phyloP scores from a whole-genome alignment of 2,329 filamentous ascomycete species.

The Incumbomyces delicatus region DNA sequence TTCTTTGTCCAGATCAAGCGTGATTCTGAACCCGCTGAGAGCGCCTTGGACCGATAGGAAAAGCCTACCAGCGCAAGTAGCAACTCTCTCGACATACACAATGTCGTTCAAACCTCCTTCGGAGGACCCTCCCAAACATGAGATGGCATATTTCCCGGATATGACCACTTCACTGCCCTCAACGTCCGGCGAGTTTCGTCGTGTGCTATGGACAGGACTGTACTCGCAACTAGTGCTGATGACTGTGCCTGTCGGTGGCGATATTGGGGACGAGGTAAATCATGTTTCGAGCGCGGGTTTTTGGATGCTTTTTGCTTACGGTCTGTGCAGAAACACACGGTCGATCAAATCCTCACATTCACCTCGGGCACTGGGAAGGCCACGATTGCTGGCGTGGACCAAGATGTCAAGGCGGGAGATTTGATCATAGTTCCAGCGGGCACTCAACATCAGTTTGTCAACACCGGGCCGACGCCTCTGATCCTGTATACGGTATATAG shows the following conservation, averaged over 20 bases:
- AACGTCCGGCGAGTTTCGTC: conserved; percentile 49
- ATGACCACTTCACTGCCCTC: conserved; percentile 46
- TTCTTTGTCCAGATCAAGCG: no score
- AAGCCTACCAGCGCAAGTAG: background rate
- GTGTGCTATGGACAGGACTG: conserved; percentile 53
- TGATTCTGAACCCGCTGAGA: no score
- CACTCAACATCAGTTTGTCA: conserved; percentile 57
- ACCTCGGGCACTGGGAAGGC: conserved; percentile 50
- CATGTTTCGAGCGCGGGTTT: no score
- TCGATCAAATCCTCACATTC: conserved; percentile 57
- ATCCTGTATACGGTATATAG: conserved; percentile 55
- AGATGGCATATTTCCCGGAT: conserved; percentile 53
- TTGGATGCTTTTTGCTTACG: background rate
- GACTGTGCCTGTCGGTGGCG: conserved; percentile 53
- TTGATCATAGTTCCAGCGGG: conserved; percentile 55
- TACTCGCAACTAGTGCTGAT: conserved; percentile 56
- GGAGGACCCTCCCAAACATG: conserved; percentile 34
- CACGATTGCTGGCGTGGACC: conserved; percentile 50
- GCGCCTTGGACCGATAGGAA: no score
- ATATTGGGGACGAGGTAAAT: conserved; percentile 56
- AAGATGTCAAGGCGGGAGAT: conserved; percentile 46
- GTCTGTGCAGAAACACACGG: conserved; percentile 38
- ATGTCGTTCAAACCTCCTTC: conserved; percentile 16
- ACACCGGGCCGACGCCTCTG: conserved; percentile 48
- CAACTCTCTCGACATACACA: conserved; percentile 4